A percentile compares a stretch with the other conserved stretches of the same genome.
Evolutionary conservation across 1,284 basidiomycete genomes (phyloP).

Genomic region (Leccinum fuscescens): DNA sequence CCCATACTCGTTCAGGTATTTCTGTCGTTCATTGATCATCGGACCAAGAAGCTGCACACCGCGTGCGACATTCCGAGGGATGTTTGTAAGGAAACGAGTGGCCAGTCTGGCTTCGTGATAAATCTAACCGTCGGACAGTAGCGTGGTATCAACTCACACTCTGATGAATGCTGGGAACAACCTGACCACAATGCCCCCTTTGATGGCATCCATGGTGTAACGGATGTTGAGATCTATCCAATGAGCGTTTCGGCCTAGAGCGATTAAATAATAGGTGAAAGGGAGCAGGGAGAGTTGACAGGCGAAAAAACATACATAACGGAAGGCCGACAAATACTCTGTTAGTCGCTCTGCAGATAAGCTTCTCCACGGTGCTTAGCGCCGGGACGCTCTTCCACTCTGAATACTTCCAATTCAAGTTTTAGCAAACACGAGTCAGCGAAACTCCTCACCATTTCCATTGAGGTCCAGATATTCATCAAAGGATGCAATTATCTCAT

Average conservation of each 20-base stretch:
- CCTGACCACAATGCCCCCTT: constrained; percentile 26
- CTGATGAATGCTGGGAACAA: constrained; percentile 40
- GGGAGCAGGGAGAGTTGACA: neutral
- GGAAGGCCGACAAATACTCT: constrained; percentile 42
- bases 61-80: neutral
- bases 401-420: constrained; percentile 8
- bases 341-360: constrained; percentile 36
- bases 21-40: constrained; percentile 37
- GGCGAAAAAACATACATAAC: constrained; percentile 31
- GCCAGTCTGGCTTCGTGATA: neutral
- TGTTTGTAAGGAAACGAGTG: neutral
- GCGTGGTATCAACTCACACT: constrained; percentile 32
- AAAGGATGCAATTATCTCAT: constrained; percentile 35
- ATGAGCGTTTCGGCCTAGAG: constrained; percentile 40
- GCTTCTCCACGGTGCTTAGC: constrained; percentile 10
- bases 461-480: constrained; percentile 22
- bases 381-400: constrained; percentile 32
- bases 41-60: constrained; percentile 33
- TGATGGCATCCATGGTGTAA: constrained; percentile 33
- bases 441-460: constrained; percentile 14
- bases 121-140: neutral
- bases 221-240: constrained; percentile 37
- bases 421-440: neutral
- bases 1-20: constrained; percentile 33
- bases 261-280: neutral